These are phyloP conservation scores for Pyrenophora seminiperda DNA, from an alignment of 2,329 filamentous ascomycete genomes.

Conservation along the genomic window DNA sequence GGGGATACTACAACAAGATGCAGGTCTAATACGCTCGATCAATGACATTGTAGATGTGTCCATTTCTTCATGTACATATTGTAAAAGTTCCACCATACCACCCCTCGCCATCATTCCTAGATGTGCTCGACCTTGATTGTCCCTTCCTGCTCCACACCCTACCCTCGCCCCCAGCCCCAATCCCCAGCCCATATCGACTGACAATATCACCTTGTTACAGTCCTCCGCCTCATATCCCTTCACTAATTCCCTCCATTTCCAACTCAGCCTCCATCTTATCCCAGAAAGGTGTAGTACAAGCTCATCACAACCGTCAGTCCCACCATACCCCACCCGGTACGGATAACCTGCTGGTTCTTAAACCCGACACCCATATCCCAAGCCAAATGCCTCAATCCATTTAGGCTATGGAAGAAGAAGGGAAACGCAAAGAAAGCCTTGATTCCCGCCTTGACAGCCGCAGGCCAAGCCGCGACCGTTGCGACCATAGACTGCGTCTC, in stretches of 20 bases:
- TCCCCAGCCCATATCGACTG: neutral
- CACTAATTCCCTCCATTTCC: neutral
- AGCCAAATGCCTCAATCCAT: conserved; percentile 72
- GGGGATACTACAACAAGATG: too few species aligned
- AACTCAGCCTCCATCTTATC: neutral
- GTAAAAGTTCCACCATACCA: neutral
- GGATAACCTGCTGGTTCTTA: conserved; percentile 67
- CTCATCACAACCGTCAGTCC: conserved; percentile 57
- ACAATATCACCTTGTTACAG: neutral
- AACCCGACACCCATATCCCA: conserved; percentile 71
- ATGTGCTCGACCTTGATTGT: neutral
- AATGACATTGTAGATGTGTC: too few species aligned
- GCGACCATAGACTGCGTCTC: conserved; percentile 68
- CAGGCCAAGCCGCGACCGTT: conserved; percentile 65
- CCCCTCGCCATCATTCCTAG: neutral
- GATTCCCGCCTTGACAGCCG: conserved; percentile 61
- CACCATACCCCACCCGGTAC: conserved; percentile 68
- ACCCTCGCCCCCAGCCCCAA: neutral
- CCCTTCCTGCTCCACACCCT: neutral
- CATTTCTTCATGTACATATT: neutral
- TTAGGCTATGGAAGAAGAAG: conserved; percentile 71
- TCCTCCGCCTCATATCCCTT: neutral
- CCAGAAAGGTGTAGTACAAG: conserved; percentile 40
- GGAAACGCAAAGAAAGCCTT: conserved; percentile 66
- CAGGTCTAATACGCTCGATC: too few species aligned